Conservation (phyloP, 2,329 filamentous ascomycete species). For the Botrytis squamosa region DNA sequence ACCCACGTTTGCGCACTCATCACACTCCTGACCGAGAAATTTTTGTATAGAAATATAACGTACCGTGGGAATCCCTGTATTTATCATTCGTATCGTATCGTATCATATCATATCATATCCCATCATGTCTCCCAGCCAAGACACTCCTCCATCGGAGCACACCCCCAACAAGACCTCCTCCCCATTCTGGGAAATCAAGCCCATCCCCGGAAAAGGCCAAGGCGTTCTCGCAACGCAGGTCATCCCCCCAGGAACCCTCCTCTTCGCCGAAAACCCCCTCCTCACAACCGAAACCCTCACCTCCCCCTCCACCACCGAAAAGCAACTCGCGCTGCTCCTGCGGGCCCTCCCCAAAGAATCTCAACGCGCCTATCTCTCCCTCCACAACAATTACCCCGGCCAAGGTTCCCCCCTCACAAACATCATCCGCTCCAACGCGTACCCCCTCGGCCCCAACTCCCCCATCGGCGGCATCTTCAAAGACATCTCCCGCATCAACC, state of each 20-base stretch:
- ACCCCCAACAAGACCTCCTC: constrained; percentile 11
- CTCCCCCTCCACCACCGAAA: constrained; percentile 28
- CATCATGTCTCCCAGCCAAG: constrained; percentile 27
- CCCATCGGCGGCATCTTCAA: constrained; percentile 32
- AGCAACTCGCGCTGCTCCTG: constrained; percentile 30
- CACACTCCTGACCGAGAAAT: no score
- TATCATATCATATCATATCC: neutral
- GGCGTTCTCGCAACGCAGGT: constrained; percentile 32
- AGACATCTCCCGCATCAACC: constrained; percentile 35
- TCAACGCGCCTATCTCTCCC: constrained; percentile 33
- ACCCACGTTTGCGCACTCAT: neutral
- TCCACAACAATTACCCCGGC: constrained; percentile 35
- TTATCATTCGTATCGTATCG: neutral
- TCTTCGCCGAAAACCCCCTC: constrained; percentile 36
- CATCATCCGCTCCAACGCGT: constrained; percentile 35
- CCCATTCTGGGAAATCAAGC: constrained; percentile 28
- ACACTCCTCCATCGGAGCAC: constrained; percentile 12
- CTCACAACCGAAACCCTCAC: constrained; percentile 34
- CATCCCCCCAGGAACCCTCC: constrained; percentile 35
- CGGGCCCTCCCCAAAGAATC: constrained; percentile 23
- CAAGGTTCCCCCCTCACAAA: constrained; percentile 30
- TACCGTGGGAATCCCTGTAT: neutral
- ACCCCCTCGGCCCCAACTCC: constrained; percentile 33
- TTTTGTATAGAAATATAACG: neutral
- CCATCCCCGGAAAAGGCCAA: constrained; percentile 35